Evolutionary conservation across 805 yeast species (phyloP).

Genomic region (Candida andamanensis): DNA sequence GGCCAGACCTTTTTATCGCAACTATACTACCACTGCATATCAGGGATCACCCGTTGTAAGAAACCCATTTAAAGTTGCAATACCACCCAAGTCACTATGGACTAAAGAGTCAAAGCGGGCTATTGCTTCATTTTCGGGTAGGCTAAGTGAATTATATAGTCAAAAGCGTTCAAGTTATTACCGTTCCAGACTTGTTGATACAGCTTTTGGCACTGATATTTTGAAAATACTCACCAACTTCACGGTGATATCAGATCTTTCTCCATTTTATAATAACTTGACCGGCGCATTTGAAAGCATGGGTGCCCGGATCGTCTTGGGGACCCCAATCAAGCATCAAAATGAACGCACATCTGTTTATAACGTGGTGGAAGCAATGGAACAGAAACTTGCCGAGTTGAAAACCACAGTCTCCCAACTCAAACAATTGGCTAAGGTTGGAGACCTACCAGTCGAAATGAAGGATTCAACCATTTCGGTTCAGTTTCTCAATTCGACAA

Average conservation of each 20-base stretch:
- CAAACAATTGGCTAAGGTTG: background rate
- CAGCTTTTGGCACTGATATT: background rate
- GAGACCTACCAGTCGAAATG: conserved; percentile 1
- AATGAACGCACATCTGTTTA: background rate
- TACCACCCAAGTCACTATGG: no score
- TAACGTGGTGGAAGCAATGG: background rate
- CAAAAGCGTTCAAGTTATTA: conserved; percentile 1
- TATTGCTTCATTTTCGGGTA: no score
- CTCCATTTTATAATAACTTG: conserved; percentile 6
- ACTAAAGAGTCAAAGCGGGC: no score
- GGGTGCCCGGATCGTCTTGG: conserved; percentile 6
- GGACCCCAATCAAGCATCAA: background rate
- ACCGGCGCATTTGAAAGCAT: conserved; percentile 6
- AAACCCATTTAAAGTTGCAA: no score
- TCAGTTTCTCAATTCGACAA: conserved; percentile 5
- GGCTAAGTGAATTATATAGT: background rate
- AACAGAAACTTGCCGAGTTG: conserved; percentile 1
- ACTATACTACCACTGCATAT: background rate
- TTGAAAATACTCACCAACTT: conserved; percentile 1
- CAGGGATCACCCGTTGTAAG: conserved; percentile 1
- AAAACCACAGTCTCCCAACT: background rate
- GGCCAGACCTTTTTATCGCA: no score
- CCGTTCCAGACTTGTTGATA: conserved; percentile 1
- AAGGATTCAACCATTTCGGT: background rate
- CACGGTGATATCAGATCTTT: conserved; percentile 4